Percentiles rank a stretch among this genome's conserved stretches.
Evolutionary conservation across 2,329 filamentous ascomycete genomes (phyloP).

Genomic region (Xylaria sp.): DNA sequence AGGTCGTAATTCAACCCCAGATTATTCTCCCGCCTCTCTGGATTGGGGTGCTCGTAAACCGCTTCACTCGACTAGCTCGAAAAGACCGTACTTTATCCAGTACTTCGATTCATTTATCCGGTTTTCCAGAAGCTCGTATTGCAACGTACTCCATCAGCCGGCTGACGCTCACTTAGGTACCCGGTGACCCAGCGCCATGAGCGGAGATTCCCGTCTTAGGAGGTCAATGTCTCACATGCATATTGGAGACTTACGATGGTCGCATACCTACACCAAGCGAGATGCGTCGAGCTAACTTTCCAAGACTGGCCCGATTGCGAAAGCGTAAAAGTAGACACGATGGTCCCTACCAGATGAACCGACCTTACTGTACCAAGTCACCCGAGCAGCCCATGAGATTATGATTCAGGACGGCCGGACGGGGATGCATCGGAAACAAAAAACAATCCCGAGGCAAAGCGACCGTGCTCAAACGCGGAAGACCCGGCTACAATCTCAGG

Average conservation of each 20-base stretch:
- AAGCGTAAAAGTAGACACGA: conserved; percentile 8
- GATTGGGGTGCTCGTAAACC: conserved; percentile 22
- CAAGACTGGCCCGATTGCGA: conserved; percentile 27
- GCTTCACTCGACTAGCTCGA: conserved; percentile 29
- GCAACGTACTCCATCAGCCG: conserved; percentile 17
- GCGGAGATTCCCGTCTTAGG: conserved; percentile 37
- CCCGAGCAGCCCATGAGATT: conserved; percentile 10
- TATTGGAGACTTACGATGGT: conserved; percentile 36
- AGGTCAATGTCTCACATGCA: conserved; percentile 36
- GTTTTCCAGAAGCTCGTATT: conserved; percentile 40
- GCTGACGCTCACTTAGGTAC: conserved; percentile 26
- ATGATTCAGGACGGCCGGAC: conserved; percentile 21
- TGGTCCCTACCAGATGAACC: conserved; percentile 7
- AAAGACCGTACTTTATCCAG: conserved; percentile 34
- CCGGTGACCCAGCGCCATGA: conserved; percentile 32
- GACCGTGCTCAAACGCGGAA: conserved; percentile 9
- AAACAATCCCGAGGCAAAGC: conserved; percentile 13
- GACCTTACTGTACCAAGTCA: conserved; percentile 19
- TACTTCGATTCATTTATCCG: conserved; percentile 40
- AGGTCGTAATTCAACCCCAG: conserved; percentile 38
- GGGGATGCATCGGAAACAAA: conserved; percentile 19
- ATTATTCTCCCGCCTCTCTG: conserved; percentile 34
- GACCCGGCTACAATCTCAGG: conserved; percentile 18
- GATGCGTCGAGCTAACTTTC: conserved; percentile 26
- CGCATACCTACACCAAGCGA: conserved; percentile 36